phyloP scores from a whole-genome alignment of 768 basidiomycete species.

The Calocybe gangraenosa region DNA sequence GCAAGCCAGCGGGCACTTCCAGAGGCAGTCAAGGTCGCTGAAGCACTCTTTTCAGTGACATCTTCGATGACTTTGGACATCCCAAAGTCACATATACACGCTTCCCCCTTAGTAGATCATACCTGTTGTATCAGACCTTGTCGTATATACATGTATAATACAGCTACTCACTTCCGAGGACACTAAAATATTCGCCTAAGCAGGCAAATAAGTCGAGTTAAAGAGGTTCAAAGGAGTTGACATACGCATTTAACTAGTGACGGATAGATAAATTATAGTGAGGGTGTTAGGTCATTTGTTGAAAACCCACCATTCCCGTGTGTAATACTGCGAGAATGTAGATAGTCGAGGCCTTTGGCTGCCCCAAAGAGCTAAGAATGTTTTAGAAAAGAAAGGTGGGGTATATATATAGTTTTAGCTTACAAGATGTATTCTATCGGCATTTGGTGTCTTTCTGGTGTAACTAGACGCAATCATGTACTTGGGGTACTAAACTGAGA shows the following conservation, averaged over 20 bases:
- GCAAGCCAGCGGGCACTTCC: conserved; percentile 57
- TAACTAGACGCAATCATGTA: conserved; percentile 29
- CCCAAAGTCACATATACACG: conserved; percentile 61
- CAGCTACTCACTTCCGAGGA: conserved; percentile 35
- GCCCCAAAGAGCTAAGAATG: conserved; percentile 44
- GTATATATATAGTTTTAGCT: too few species aligned
- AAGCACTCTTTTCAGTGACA: conserved; percentile 44
- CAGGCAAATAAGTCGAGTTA: background rate
- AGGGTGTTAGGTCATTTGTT: conserved; percentile 4
- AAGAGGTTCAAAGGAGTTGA: conserved; percentile 5
- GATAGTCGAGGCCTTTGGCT: conserved; percentile 51
- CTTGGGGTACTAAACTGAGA: background rate
- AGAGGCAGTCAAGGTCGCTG: conserved; percentile 43
- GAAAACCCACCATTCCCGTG: conserved; percentile 55
- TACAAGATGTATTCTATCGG: conserved; percentile 42
- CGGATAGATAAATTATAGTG: conserved; percentile 1
- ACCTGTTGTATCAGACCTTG: background rate
- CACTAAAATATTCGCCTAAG: conserved; percentile 52
- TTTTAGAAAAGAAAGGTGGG: background rate
- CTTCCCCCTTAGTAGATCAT: conserved; percentile 36
- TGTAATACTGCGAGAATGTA: conserved; percentile 47
- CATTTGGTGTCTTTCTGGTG: conserved; percentile 27
- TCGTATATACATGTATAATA: background rate
- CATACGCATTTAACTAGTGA: conserved; percentile 57
- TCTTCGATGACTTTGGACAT: conserved; percentile 60